Conservation (phyloP, 306 rosid genomes). For the Arachis hypogaea region DNA sequence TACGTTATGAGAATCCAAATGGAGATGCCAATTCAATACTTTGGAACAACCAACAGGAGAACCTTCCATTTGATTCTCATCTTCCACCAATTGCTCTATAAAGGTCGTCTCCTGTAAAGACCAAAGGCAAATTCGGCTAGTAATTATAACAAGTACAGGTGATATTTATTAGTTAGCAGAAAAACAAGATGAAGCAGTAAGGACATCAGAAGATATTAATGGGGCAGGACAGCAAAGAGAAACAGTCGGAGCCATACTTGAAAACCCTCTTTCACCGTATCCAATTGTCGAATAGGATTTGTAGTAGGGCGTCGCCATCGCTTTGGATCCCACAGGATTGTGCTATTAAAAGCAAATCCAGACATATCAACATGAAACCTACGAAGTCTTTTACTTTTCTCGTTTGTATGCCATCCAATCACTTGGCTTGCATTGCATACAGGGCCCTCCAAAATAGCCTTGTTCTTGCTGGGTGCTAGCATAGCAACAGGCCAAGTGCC, state of each 20-base stretch:
- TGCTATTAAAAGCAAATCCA: constrained; percentile 97
- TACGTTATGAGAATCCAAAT: constrained; percentile 58
- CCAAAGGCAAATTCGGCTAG: constrained; percentile 27
- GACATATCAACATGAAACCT: constrained; percentile 99
- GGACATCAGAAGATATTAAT: constrained; percentile 28
- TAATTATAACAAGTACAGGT: constrained; percentile 25
- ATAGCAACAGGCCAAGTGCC: constrained; percentile 99
- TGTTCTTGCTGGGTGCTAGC: constrained; percentile 94
- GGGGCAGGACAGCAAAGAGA: constrained; percentile 26
- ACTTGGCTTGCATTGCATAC: constrained; percentile 93
- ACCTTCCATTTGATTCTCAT: constrained; percentile 95
- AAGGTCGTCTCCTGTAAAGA: constrained; percentile 87
- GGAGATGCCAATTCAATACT: constrained; percentile 97
- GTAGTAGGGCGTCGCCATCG: constrained; percentile 80
- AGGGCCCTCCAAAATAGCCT: constrained; percentile 97
- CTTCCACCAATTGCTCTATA: constrained; percentile 86
- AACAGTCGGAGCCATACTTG: constrained; percentile 58
- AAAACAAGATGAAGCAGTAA: constrained; percentile 22
- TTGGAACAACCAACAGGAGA: constrained; percentile 64
- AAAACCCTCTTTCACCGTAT: constrained; percentile 94
- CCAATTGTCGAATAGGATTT: constrained; percentile 73
- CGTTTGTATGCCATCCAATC: constrained; percentile 97
- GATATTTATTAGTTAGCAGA: constrained; percentile 15
- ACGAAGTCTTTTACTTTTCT: constrained; percentile 83
- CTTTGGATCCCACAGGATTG: constrained; percentile 96